phyloP scores from a whole-genome alignment of 2,329 filamentous ascomycete genomes.

The Cordyceps javanica region DNA sequence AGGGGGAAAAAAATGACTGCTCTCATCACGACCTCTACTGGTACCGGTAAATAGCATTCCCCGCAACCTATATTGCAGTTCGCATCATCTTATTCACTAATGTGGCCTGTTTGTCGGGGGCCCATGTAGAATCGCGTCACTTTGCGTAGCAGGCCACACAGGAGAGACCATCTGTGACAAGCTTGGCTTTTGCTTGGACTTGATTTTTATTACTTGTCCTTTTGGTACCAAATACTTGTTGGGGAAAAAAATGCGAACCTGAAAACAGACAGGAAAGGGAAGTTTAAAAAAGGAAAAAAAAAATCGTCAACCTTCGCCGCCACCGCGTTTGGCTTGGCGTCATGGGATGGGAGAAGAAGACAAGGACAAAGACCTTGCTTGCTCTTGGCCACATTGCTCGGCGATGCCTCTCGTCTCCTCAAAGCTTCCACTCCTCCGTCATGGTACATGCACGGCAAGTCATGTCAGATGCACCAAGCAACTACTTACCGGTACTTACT shows the following conservation, averaged over 20 bases:
- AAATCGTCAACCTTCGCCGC: background rate
- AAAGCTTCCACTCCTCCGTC: too few relatives aligned
- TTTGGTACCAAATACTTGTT: background rate
- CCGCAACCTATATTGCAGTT: background rate
- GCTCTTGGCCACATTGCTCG: too few relatives aligned
- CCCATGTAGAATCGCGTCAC: background rate
- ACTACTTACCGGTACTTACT: too few relatives aligned
- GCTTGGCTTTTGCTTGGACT: background rate
- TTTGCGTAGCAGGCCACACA: background rate
- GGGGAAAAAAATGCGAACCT: too few relatives aligned
- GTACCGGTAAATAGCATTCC: background rate
- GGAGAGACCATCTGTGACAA: background rate
- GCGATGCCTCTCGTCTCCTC: too few relatives aligned
- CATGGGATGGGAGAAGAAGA: background rate
- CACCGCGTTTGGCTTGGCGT: conserved; percentile 9
- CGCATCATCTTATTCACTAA: background rate
- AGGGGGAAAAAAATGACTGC: conserved; percentile 2
- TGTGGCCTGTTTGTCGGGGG: background rate
- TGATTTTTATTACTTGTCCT: background rate
- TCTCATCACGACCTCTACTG: conserved; percentile 5
- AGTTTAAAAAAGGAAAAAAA: too few relatives aligned
- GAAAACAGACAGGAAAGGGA: too few relatives aligned
- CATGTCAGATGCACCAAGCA: background rate
- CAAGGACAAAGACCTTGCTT: background rate
- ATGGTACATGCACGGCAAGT: conserved; percentile 3